Conservation (phyloP, 225 moss, liverwort and hornwort genomes). For the Marchantia polymorpha region DNA sequence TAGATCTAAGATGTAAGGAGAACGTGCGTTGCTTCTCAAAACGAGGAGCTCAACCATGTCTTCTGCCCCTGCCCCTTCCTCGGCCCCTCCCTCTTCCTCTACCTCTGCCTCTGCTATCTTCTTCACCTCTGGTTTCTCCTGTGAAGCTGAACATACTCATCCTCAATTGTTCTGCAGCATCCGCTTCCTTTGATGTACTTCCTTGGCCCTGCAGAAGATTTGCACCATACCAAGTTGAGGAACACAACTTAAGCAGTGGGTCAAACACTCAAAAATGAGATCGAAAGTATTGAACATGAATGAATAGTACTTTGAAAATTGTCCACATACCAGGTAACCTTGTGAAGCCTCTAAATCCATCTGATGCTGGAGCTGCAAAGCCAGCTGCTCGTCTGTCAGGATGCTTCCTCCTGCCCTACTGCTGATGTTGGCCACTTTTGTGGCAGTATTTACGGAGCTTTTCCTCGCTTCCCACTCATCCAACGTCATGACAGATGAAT, state of each 20-base stretch:
- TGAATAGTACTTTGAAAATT: not conserved
- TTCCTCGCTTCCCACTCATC: slow-evolving; percentile 93
- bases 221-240: not conserved
- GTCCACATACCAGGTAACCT: not conserved
- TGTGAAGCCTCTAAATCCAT: slow-evolving; percentile 64
- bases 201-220: slow-evolving; percentile 26
- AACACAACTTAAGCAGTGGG: not conserved
- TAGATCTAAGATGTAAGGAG: not conserved
- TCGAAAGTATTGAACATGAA: not conserved
- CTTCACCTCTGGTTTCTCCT: slow-evolving; percentile 46
- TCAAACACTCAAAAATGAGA: not conserved
- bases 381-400: slow-evolving; percentile 71
- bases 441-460: slow-evolving; percentile 30
- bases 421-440: not conserved
- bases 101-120: slow-evolving; percentile 58
- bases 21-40: not conserved
- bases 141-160: slow-evolving; percentile 84
- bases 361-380: slow-evolving; percentile 73
- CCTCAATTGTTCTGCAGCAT: slow-evolving; percentile 76
- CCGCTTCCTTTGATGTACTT: slow-evolving; percentile 47
- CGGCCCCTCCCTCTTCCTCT: slow-evolving; percentile 60
- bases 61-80: slow-evolving; percentile 53
- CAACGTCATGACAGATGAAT: slow-evolving; percentile 67
- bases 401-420: slow-evolving; percentile 1
- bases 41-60: not conserved